Evolutionary conservation across 108 stramenopile genomes (phyloP).

Genomic region (Cylindrotheca fusiformis): DNA sequence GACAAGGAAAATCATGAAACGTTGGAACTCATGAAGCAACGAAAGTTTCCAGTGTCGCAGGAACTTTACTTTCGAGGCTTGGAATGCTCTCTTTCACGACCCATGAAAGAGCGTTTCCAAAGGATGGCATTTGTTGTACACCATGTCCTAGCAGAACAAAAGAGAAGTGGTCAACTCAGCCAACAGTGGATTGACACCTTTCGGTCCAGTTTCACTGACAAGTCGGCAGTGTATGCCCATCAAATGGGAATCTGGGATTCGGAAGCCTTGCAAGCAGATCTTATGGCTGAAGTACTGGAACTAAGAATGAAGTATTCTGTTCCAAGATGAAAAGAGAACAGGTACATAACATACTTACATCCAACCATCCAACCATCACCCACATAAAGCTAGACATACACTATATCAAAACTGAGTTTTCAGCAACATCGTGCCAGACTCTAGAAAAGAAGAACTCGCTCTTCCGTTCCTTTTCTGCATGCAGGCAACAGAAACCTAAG

Average conservation of each 20-base stretch:
- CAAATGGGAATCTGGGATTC: slow-evolving; percentile 1
- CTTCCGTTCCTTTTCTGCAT: too few species aligned
- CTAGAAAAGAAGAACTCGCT: too few species aligned
- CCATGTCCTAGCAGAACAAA: neutral
- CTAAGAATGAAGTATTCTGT: too few species aligned
- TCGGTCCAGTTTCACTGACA: neutral
- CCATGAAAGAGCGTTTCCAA: neutral
- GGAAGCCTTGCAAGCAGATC: neutral
- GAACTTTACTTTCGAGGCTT: slow-evolving; percentile 4
- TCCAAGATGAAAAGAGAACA: too few species aligned
- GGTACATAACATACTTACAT: too few species aligned
- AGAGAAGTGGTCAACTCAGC: neutral
- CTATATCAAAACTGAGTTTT: too few species aligned
- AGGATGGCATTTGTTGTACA: neutral
- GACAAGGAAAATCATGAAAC: neutral
- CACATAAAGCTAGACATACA: too few species aligned
- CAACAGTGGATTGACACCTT: neutral
- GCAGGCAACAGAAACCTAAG: too few species aligned
- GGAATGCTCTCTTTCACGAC: neutral
- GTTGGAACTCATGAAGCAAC: neutral
- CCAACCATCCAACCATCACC: too few species aligned
- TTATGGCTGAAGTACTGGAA: neutral
- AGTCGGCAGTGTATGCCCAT: neutral
- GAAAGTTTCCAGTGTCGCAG: neutral
- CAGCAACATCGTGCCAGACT: too few species aligned